These are phyloP conservation scores for Candida khao-thaluensis DNA, from an alignment of 805 yeast genomes.

Conservation along the genomic window DNA sequence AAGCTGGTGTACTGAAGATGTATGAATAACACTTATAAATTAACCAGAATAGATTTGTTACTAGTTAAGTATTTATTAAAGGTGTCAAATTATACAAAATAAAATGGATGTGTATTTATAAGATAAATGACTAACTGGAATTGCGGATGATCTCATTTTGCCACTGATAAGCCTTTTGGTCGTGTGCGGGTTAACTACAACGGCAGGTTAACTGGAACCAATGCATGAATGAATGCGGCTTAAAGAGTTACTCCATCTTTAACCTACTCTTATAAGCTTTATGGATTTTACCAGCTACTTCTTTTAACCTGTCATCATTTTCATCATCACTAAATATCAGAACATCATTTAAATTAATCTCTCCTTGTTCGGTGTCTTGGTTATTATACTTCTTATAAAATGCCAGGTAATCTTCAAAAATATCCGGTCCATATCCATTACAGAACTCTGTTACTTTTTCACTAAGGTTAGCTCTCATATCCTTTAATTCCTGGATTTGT, in stretches of 20 bases:
- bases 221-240: no score
- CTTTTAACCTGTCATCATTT: not conserved
- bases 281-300: not conserved
- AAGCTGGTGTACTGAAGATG: not conserved
- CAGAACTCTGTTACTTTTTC: slow-evolving; percentile 34
- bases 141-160: slow-evolving; percentile 8
- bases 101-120: slow-evolving; percentile 1
- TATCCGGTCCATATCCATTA: slow-evolving; percentile 35
- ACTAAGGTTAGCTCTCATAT: slow-evolving; percentile 26
- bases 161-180: slow-evolving; percentile 9
- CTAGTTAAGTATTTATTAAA: no score
- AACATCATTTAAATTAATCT: slow-evolving; percentile 7
- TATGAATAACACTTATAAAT: not conserved
- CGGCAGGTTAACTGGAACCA: no score
- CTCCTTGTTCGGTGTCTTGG: not conserved
- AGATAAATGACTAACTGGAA: slow-evolving; percentile 5
- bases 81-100: no score
- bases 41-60: not conserved
- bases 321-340: slow-evolving; percentile 11
- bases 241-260: slow-evolving; percentile 6
- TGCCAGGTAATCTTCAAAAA: slow-evolving; percentile 37
- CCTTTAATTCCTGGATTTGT: slow-evolving; percentile 34
- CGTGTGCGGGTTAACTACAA: no score
- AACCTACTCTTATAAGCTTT: slow-evolving; percentile 7
- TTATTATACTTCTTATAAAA: slow-evolving; percentile 30